These are phyloP conservation scores for Phytopythium cucurbitacearum DNA, from an alignment of 352 stramenopile species.

Conservation along the genomic window DNA sequence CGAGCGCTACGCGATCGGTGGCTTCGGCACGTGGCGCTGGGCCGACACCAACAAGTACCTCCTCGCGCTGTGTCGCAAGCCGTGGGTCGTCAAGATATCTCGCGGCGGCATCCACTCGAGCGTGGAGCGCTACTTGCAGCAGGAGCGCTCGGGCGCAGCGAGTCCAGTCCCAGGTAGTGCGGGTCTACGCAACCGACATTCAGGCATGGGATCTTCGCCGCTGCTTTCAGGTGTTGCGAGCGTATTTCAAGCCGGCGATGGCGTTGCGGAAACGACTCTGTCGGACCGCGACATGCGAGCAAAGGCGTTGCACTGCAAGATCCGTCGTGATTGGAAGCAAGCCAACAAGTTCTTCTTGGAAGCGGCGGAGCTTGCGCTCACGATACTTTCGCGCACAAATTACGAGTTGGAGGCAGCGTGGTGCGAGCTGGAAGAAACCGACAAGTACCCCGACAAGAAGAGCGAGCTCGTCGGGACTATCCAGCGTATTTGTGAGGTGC, in stretches of 20 bases:
- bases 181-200: background rate
- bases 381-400: slow-evolving; percentile 34
- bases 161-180: slow-evolving; percentile 1
- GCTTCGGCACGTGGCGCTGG: slow-evolving; percentile 71
- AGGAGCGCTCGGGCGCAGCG: background rate
- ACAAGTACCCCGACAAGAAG: slow-evolving; percentile 29
- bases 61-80: slow-evolving; percentile 36
- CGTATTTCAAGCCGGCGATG: slow-evolving; percentile 5
- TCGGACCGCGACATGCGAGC: slow-evolving; percentile 50
- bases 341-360: slow-evolving; percentile 47
- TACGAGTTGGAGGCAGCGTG: slow-evolving; percentile 63
- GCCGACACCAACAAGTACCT: slow-evolving; percentile 46
- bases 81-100: slow-evolving; percentile 46
- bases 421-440: slow-evolving; percentile 56
- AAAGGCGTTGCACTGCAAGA: slow-evolving; percentile 63
- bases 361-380: slow-evolving; percentile 31
- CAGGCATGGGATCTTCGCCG: background rate
- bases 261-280: slow-evolving; percentile 12
- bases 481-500: slow-evolving; percentile 44
- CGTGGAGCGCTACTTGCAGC: slow-evolving; percentile 41
- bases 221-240: slow-evolving; percentile 1
- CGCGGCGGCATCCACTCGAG: slow-evolving; percentile 43
- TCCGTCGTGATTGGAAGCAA: slow-evolving; percentile 66
- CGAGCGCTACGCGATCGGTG: slow-evolving; percentile 62
- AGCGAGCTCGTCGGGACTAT: slow-evolving; percentile 39